Percentiles rank a stretch among this genome's conserved stretches.
These are phyloP conservation scores for Tuber indicum DNA, from an alignment of 495 filamentous ascomycete genomes.

Conservation along the genomic window DNA sequence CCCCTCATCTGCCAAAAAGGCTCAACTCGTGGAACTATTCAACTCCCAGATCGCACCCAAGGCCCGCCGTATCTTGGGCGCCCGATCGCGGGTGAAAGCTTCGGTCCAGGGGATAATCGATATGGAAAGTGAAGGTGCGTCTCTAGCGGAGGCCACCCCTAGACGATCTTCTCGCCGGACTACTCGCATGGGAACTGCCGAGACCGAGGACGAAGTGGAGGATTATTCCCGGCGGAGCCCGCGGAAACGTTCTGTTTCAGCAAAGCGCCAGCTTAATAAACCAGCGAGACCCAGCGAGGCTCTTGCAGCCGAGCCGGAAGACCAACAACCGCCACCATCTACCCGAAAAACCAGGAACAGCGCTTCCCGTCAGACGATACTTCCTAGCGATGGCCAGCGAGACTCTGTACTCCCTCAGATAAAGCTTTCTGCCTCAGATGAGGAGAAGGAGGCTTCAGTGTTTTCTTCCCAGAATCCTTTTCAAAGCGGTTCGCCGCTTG, in stretches of 20 bases:
- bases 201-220: constrained; percentile 53
- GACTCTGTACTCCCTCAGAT: constrained; percentile 16
- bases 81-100: constrained; percentile 66
- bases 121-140: constrained; percentile 62
- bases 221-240: constrained; percentile 44
- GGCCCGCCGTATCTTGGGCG: constrained; percentile 65
- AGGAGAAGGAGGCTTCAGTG: constrained; percentile 41
- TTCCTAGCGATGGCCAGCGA: constrained; percentile 26
- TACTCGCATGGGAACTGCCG: constrained; percentile 60
- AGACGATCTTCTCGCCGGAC: constrained; percentile 28
- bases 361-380: constrained; percentile 23
- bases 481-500: constrained; percentile 60
- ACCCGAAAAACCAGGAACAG: constrained; percentile 52
- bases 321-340: constrained; percentile 44
- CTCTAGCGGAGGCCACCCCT: constrained; percentile 23
- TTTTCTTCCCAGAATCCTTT: constrained; percentile 93
- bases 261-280: constrained; percentile 49
- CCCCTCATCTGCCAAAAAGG: constrained; percentile 79
- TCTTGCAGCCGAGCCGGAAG: constrained; percentile 46
- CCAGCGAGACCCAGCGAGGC: constrained; percentile 52
- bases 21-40: constrained; percentile 76
- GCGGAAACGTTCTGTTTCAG: constrained; percentile 40
- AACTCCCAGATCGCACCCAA: constrained; percentile 70
- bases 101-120: constrained; percentile 81
- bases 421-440: constrained; percentile 44